These are phyloP conservation scores for Yarrowia sp. DNA, from an alignment of 805 yeast species.

Conservation along the genomic window DNA sequence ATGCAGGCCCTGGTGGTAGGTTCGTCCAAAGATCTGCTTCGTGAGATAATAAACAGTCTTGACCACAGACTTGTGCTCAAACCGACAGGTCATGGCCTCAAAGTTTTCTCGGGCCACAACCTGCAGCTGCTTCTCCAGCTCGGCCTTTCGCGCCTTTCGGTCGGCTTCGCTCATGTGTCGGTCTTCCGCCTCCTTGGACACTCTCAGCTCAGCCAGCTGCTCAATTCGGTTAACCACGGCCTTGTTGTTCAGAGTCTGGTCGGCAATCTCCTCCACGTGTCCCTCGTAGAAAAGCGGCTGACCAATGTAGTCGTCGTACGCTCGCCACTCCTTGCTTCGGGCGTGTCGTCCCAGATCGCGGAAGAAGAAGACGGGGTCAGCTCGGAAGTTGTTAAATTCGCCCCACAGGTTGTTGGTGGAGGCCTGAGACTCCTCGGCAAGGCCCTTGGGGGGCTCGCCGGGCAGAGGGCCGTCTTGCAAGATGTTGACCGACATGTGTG, in stretches of 20 bases:
- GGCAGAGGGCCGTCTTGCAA: constrained; percentile 24
- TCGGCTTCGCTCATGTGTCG: constrained; percentile 24
- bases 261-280: constrained; percentile 36
- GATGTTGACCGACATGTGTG: constrained; percentile 16
- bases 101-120: constrained; percentile 37
- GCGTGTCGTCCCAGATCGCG: constrained; percentile 37
- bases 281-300: constrained; percentile 39
- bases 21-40: constrained; percentile 42
- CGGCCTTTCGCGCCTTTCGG: constrained; percentile 34
- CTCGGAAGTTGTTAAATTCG: constrained; percentile 41
- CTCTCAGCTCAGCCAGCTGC: constrained; percentile 37
- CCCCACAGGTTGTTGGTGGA: constrained; percentile 35
- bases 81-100: constrained; percentile 40
- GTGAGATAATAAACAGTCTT: constrained; percentile 40
- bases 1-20: constrained; percentile 46
- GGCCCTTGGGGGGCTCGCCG: constrained; percentile 1
- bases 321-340: constrained; percentile 41
- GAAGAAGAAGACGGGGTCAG: constrained; percentile 39
- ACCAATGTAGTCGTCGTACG: constrained; percentile 42
- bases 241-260: constrained; percentile 37
- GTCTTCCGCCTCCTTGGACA: constrained; percentile 35
- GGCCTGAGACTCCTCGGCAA: constrained; percentile 8
- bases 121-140: constrained; percentile 37
- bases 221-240: constrained; percentile 37
- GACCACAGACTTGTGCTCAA: constrained; percentile 37